Conservation (phyloP, 1,284 basidiomycete genomes). For the Malassezia pachydermatis region DNA sequence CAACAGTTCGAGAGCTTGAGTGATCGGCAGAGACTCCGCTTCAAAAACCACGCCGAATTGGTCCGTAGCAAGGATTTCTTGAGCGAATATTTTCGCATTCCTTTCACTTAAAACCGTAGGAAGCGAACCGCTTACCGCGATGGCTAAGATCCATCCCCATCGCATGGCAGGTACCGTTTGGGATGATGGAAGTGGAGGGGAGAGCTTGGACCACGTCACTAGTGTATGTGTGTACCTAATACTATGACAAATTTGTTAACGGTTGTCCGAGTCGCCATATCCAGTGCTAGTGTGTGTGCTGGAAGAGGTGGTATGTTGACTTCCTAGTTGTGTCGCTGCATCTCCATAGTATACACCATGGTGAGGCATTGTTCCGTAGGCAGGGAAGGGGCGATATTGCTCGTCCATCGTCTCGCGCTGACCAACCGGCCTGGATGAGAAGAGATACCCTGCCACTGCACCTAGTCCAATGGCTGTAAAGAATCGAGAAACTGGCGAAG, state of each 20-base stretch:
- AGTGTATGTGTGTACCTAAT: too few species aligned
- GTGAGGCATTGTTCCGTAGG: conserved; percentile 11
- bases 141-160: too few species aligned
- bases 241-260: background rate
- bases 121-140: too few species aligned
- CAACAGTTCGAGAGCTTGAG: too few species aligned
- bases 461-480: conserved; percentile 13
- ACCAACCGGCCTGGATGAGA: background rate
- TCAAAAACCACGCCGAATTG: too few species aligned
- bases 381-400: conserved; percentile 1
- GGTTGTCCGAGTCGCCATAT: conserved; percentile 12
- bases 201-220: too few species aligned
- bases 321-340: conserved; percentile 3
- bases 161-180: too few species aligned
- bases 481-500: conserved; percentile 1
- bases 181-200: too few species aligned
- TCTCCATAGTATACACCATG: conserved; percentile 10
- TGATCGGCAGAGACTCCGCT: too few species aligned
- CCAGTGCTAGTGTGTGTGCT: conserved; percentile 5
- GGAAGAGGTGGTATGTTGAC: background rate
- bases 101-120: too few species aligned
- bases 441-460: conserved; percentile 5
- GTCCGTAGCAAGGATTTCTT: too few species aligned
- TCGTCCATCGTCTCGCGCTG: background rate
- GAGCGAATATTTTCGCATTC: too few species aligned